Evolutionary conservation across 192 early-diverging fungal species (phyloP), one percentile per base, ranked within the genome.

Genomic region (Gonapodya sp.): DNA sequence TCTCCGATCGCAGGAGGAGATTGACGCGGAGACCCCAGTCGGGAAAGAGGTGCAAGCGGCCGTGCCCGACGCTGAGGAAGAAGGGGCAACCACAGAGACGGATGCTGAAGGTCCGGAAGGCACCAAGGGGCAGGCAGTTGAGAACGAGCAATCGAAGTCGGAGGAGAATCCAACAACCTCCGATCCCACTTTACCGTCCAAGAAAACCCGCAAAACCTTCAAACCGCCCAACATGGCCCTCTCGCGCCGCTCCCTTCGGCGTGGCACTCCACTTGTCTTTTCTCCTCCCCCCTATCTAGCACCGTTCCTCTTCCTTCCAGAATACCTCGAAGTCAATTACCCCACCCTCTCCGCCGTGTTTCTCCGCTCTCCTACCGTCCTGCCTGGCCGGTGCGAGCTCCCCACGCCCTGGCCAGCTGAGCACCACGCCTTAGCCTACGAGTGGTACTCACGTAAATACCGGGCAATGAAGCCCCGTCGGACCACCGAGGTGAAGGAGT

Each of bases 261-360:
- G 46, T 8, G 75, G 75, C 18, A 31, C 16, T 16, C 31, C 31
- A 14, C 75, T 77, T 33, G 75, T 31, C 18, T 99, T 93, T 84
- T 90, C 92, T 84, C 93, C 81, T 0, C 75, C 82, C n/a, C 80
- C 79, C 0, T 90, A 81, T 80, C 84, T 86, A 85, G 84, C 94
- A 83, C 96, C 97, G 14, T 96, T 93, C 89, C 93, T 99, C 91
- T 99, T 97, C 84, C 89, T 96, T 30, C 97, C 97, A 2, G 92
- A 95, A 77, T 99, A 99, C 85, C 92, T 99, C 34, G 97, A 99
- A 87, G 96, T 99, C 75, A 93, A 95, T 88, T 99, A 96, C 88
- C 93, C 93, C 84, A 96, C 93, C 1, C 96, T 96, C 91, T 94
- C 93, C 35, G 88, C 91, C 0, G 91, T 96, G 73, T 96, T 96